A percentile compares a stretch with the other conserved stretches of the same genome.
Evolutionary conservation across 176 grass and related monocot genomes (phyloP).

Genomic region (Zoysia japonica): DNA sequence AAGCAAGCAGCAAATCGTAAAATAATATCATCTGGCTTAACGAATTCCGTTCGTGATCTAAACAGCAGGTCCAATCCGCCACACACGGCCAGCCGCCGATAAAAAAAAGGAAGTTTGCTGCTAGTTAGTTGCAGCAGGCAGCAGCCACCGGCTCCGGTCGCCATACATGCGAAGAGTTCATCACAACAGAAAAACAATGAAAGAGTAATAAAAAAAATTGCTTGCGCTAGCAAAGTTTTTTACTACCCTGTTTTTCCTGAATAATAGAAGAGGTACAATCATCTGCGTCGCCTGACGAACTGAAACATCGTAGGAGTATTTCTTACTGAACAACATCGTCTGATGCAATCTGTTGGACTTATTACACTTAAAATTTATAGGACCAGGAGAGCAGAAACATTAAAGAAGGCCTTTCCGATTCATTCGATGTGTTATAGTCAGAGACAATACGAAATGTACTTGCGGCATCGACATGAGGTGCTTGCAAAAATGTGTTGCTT

Average conservation of each 20-base stretch:
- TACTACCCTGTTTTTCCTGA: neutral
- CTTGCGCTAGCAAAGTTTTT: neutral
- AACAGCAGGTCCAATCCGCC: too few relatives aligned
- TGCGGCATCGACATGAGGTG: constrained; percentile 29
- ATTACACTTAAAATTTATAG: neutral
- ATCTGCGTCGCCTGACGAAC: neutral
- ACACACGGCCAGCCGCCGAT: too few relatives aligned
- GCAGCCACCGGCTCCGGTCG: neutral
- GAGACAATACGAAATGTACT: neutral
- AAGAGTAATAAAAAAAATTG: too few relatives aligned
- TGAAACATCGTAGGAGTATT: neutral
- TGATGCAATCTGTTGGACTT: too few relatives aligned
- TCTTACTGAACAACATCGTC: too few relatives aligned
- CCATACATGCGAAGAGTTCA: too few relatives aligned
- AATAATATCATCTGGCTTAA: neutral
- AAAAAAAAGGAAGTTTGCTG: neutral
- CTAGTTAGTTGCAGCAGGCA: neutral
- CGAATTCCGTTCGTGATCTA: neutral
- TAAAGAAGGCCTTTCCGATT: too few relatives aligned
- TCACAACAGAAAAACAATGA: too few relatives aligned
- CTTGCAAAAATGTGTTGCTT: constrained; percentile 10
- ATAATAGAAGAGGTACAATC: neutral
- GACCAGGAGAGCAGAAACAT: neutral
- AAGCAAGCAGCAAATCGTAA: neutral
- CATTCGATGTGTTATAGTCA: too few relatives aligned